Evolutionary conservation across 352 stramenopile genomes (phyloP).

Genomic region (Stephanocyclus meneghinianus): DNA sequence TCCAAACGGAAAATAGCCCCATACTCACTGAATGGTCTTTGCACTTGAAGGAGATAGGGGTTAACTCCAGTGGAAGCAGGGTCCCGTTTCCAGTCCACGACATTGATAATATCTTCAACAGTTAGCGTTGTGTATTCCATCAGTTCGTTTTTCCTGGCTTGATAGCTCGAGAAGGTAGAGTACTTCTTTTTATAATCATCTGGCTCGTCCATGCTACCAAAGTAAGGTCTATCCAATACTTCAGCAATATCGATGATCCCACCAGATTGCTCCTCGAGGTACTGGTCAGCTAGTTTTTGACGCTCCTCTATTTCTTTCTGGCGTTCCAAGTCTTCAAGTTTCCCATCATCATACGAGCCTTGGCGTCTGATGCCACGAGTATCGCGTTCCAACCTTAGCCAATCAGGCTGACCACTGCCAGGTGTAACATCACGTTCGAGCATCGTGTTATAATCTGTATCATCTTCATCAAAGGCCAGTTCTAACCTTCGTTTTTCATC

Average conservation of each 20-base stretch:
- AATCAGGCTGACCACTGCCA: conserved; percentile 44
- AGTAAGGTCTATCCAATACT: conserved; percentile 45
- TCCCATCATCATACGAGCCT: conserved; percentile 11
- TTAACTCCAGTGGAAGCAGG: conserved; percentile 63
- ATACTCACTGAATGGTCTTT: conserved; percentile 74
- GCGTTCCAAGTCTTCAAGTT: conserved; percentile 21
- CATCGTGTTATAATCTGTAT: conserved; percentile 21
- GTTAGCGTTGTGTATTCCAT: conserved; percentile 70
- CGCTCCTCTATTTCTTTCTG: conserved; percentile 31
- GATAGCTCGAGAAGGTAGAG: conserved; percentile 51
- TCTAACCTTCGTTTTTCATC: conserved; percentile 31
- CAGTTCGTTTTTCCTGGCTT: conserved; percentile 61
- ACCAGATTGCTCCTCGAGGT: conserved; percentile 32
- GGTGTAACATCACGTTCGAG: conserved; percentile 14
- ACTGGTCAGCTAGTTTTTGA: conserved; percentile 45
- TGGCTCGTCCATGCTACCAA: conserved; percentile 45
- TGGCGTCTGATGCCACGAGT: conserved; percentile 3
- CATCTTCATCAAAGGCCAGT: conserved; percentile 50
- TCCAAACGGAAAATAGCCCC: conserved; percentile 79
- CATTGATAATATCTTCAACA: conserved; percentile 62
- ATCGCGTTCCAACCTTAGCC: conserved; percentile 63
- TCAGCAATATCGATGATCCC: conserved; percentile 43
- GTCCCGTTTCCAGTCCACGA: conserved; percentile 68
- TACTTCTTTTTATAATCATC: conserved; percentile 62
- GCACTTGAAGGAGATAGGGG: conserved; percentile 59